These are phyloP conservation scores for Thraustochytrium sp. DNA, from an alignment of 352 stramenopile species.

Conservation along the genomic window DNA sequence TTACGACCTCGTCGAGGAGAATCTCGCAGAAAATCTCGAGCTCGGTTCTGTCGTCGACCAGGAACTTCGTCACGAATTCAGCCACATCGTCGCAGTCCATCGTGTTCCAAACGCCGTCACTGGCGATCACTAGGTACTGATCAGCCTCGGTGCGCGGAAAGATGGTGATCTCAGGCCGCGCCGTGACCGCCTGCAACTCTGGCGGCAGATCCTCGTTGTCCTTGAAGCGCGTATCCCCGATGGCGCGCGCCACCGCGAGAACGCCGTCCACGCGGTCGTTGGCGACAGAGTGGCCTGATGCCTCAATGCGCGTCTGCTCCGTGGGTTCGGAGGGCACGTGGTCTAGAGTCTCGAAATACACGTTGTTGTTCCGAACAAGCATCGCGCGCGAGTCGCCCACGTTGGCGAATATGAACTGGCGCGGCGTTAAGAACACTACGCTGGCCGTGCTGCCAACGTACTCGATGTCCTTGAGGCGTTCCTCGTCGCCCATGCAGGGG, in stretches of 20 bases:
- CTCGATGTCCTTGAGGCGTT: background rate
- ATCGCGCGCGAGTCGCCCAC: background rate
- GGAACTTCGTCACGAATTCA: constrained; percentile 58
- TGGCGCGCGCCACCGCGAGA: constrained; percentile 57
- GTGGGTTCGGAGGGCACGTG: constrained; percentile 57
- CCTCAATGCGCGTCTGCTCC: constrained; percentile 59
- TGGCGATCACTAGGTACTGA: constrained; percentile 66
- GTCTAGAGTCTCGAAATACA: constrained; percentile 2
- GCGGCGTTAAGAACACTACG: background rate
- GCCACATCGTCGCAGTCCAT: constrained; percentile 75
- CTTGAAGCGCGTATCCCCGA: constrained; percentile 67
- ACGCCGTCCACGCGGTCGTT: constrained; percentile 59
- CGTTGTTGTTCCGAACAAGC: background rate
- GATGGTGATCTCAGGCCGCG: background rate
- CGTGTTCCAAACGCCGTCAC: constrained; percentile 83
- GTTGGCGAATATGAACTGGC: constrained; percentile 1
- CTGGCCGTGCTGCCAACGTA: background rate
- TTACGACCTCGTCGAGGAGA: background rate
- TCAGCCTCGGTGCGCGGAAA: background rate
- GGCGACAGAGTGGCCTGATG: constrained; percentile 58
- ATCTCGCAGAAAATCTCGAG: background rate
- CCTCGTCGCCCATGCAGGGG: background rate
- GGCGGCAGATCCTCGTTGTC: background rate
- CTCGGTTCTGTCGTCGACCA: background rate
- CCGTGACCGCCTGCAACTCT: constrained; percentile 1